These are phyloP conservation scores for Xerocomus spinulosus DNA, from an alignment of 768 basidiomycete genomes.

Conservation along the genomic window DNA sequence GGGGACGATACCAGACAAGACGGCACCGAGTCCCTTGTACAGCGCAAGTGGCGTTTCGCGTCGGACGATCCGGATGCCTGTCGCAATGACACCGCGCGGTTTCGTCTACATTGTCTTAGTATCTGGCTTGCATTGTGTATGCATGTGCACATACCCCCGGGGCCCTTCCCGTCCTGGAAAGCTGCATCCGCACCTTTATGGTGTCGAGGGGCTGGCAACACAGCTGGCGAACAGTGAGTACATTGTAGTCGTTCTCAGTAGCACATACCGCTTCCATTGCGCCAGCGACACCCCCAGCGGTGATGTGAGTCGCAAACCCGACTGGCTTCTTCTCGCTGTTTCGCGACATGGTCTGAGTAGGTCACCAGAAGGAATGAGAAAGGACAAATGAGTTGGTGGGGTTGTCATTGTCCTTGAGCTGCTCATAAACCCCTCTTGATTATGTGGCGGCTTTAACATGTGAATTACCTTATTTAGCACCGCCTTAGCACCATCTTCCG, in stretches of 20 bases:
- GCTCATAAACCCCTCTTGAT: slow-evolving; percentile 14
- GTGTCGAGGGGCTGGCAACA: slow-evolving; percentile 94
- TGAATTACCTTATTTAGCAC: slow-evolving; percentile 24
- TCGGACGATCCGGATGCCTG: slow-evolving; percentile 79
- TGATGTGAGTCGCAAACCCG: slow-evolving; percentile 84
- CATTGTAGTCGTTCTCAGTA: neutral
- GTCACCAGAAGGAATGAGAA: neutral
- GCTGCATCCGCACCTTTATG: slow-evolving; percentile 99
- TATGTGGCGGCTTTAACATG: slow-evolving; percentile 25
- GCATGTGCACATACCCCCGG: slow-evolving; percentile 67
- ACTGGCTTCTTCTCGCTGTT: slow-evolving; percentile 68
- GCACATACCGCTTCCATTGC: slow-evolving; percentile 81
- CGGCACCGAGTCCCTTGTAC: slow-evolving; percentile 98
- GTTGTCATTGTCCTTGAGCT: neutral
- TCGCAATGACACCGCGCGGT: slow-evolving; percentile 87
- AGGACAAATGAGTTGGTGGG: neutral
- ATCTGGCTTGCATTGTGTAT: neutral
- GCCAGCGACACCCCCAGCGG: slow-evolving; percentile 92
- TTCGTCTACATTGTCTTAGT: slow-evolving; percentile 58
- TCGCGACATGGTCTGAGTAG: slow-evolving; percentile 42
- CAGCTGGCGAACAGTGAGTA: slow-evolving; percentile 40
- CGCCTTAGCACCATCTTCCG: slow-evolving; percentile 22
- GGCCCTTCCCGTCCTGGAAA: slow-evolving; percentile 70
- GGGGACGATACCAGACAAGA: slow-evolving; percentile 93
- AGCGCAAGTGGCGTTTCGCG: slow-evolving; percentile 93